These are phyloP conservation scores for Gaeumannomyces tritici DNA, from an alignment of 2,329 filamentous ascomycete species.

Conservation along the genomic window DNA sequence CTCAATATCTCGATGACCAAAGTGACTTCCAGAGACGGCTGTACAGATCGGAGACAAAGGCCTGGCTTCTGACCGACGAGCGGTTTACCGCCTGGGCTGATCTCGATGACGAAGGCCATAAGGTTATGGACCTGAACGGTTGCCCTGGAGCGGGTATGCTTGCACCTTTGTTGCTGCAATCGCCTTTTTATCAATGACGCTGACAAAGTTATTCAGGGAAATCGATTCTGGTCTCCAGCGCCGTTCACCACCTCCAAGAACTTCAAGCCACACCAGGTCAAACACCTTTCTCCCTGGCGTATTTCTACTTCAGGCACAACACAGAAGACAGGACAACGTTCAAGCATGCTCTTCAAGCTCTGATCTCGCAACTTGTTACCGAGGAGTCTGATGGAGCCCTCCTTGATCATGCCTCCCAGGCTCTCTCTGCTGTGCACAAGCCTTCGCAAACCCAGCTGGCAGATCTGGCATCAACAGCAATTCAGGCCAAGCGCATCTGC, in stretches of 20 bases:
- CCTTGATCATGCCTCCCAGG: background rate
- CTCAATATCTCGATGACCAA: background rate
- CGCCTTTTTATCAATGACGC: too few relatives aligned
- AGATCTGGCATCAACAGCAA: background rate
- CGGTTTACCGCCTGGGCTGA: background rate
- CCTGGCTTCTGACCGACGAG: background rate
- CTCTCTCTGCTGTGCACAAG: background rate
- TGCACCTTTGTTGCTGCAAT: too few relatives aligned
- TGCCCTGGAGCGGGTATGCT: background rate
- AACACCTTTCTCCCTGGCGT: background rate
- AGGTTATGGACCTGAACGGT: background rate
- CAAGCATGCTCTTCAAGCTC: background rate
- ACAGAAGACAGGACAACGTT: background rate
- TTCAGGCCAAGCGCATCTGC: conserved; percentile 1
- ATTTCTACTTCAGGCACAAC: background rate
- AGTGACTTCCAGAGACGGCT: background rate
- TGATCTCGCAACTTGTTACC: background rate
- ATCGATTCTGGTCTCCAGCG: background rate
- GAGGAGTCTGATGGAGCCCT: background rate
- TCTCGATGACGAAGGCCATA: background rate
- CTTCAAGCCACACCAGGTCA: background rate
- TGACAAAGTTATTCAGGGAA: background rate
- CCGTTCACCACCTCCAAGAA: background rate
- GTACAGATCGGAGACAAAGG: background rate
- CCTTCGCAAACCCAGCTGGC: background rate